phyloP scores from a whole-genome alignment of 495 filamentous ascomycete species.

The Penicillium parvum region DNA sequence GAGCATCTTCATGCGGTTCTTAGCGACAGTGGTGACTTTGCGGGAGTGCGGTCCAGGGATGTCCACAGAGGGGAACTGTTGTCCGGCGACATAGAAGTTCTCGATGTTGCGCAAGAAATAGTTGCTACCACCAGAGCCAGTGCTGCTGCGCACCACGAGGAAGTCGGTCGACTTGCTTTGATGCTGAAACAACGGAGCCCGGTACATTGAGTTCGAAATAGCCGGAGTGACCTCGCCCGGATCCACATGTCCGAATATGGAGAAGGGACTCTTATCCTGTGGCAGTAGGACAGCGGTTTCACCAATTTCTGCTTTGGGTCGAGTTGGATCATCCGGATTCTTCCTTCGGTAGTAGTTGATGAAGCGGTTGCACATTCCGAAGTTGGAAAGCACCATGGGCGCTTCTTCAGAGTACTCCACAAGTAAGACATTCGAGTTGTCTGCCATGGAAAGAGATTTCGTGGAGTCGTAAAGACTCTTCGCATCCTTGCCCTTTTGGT shows the following conservation, averaged over 20 bases:
- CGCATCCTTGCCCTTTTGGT: slow-evolving; percentile 66
- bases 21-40: slow-evolving; percentile 88
- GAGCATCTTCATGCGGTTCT: slow-evolving; percentile 94
- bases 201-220: slow-evolving; percentile 91
- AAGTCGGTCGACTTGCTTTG: slow-evolving; percentile 76
- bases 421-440: slow-evolving; percentile 80
- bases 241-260: slow-evolving; percentile 88
- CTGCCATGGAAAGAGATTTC: slow-evolving; percentile 73
- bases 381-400: slow-evolving; percentile 85
- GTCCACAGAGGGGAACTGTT: slow-evolving; percentile 85
- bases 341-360: slow-evolving; percentile 96
- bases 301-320: slow-evolving; percentile 74
- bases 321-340: slow-evolving; percentile 67
- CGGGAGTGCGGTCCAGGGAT: slow-evolving; percentile 90
- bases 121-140: slow-evolving; percentile 62
- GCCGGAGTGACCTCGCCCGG: slow-evolving; percentile 84
- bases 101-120: slow-evolving; percentile 87
- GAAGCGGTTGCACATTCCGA: slow-evolving; percentile 92
- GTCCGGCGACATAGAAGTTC: slow-evolving; percentile 82
- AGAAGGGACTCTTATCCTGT: slow-evolving; percentile 93
- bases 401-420: slow-evolving; percentile 96
- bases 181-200: slow-evolving; percentile 90
- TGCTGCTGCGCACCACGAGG: slow-evolving; percentile 75
- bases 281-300: slow-evolving; percentile 82
- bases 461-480: slow-evolving; percentile 70